Base-by-base conservation (phyloP, 371 early-diverging fungal genomes). In the Actinomortierella wolfii region DNA sequence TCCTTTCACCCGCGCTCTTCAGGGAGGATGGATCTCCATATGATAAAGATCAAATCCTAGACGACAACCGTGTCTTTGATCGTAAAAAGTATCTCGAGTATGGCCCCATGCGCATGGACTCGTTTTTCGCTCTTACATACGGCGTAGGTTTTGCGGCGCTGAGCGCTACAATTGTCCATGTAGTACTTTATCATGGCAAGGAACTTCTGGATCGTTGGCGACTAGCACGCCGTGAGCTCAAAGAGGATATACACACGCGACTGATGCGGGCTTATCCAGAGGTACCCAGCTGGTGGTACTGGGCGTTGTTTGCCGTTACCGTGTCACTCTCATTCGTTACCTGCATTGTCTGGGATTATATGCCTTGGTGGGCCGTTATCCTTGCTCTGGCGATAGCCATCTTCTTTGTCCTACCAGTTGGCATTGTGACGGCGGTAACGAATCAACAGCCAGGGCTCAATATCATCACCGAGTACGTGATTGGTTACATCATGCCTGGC, bases 271-370 rank as follows among this genome's bases (percentile, higher is more conserved):
- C 71, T 2, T 89, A 89, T 61, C 69, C 76, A 14, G 85, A 86
- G 56, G 89, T 91, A 0, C 91, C 91, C 15, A 73, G 81, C 20
- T 86, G 83, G 86, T 91, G 91, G 91, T 91, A 91, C 49, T 57
- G 71, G n/a, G 46, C 66, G 9, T 56, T 84, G 43, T 90, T 89
- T 58, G 23, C 81, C 24, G 48, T 79, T 20, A 64, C 79, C 23
- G 62, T 82, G 39, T 73, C 73, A 49, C 69, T 81, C 26, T 78
- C 81, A 5, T 79, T 85, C 50, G 78, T 69, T 53, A 85, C 85
- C 25, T 78, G 85, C 50, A 76, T 81, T 28, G 61, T 57, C 44
- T 83, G 86, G 14, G 80, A 87, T n/a, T 65, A 78, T 28, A 73
- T 84, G 45, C 85, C 83, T 9, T 89, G 89, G 89, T 91, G 88